Evolutionary conservation across 2,329 filamentous ascomycete species (phyloP), one percentile per base, ranked within the genome.

Genomic region (Fusarium brachygibbosum): DNA sequence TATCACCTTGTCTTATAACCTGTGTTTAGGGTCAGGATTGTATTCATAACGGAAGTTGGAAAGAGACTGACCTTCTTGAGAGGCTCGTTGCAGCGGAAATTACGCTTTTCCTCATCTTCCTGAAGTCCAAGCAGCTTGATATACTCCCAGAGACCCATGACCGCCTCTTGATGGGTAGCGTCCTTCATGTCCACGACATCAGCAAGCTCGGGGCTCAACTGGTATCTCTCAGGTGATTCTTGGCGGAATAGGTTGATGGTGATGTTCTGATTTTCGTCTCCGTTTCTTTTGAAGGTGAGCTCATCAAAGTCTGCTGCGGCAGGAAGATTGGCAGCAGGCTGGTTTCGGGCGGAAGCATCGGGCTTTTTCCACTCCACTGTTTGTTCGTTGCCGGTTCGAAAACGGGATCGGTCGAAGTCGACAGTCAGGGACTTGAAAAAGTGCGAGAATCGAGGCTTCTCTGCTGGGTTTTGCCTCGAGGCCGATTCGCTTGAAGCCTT

Each of bases 121-220:
- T 97, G 93, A 46, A 99, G 83, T 19, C 91, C 90, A 84, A 93
- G 92, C 21, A 92, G 86, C 72, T 93, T 91, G 70, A 97, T 92
- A 75, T 99, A 99, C 77, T 98, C 94, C 93, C 94, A 99, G 32
- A 99, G 87, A 16, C 92, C 94, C 85, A 97, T 93, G 29, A 97
- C 90, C 9, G 94, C 91, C 66, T 96, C 94, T 38, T 93, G 91
- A 31, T 94, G 90, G 29, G 96, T 95, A 51, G 93, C 95, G 79
- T 97, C 93, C 49, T 90, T 86, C 75, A 93, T 92, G 75, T 98
- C 96, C 19, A 98, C 84, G 16, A 98, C 87, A 50, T 97, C 92
- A 13, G 93, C 90, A 45, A 99, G 83, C 59, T 90, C 88, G 50
- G 91, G 89, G 79, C 90, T 96, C 28, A 98, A 82, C 72, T 89